A percentile compares a stretch with the other conserved stretches of the same genome.
These are phyloP conservation scores for Leishmania aethiopica DNA, from an alignment of 208 protist species.

Conservation along the genomic window DNA sequence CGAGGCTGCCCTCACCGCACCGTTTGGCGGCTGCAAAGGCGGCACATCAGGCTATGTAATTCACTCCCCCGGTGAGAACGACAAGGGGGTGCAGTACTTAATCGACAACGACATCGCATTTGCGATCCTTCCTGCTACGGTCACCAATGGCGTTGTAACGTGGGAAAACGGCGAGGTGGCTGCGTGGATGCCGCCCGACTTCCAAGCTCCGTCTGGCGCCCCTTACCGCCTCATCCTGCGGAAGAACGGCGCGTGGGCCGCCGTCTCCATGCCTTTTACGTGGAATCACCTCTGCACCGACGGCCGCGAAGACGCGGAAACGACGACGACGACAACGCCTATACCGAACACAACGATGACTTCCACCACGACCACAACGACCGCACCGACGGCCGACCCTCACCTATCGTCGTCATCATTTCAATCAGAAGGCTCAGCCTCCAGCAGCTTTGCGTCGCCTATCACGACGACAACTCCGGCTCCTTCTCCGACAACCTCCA, in stretches of 20 bases:
- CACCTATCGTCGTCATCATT: neutral
- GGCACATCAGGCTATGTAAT: conserved; percentile 25
- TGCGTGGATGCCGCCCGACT: conserved; percentile 33
- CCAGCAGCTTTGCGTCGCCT: conserved; percentile 13
- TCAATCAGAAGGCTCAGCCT: conserved; percentile 2
- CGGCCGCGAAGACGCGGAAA: conserved; percentile 6
- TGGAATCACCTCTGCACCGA: conserved; percentile 48
- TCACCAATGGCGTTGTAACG: conserved; percentile 26
- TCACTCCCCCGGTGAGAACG: conserved; percentile 38
- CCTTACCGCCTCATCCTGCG: conserved; percentile 42
- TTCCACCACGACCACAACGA: conserved; percentile 14
- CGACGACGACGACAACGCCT: conserved; percentile 22
- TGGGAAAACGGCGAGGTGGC: conserved; percentile 44
- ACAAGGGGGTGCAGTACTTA: conserved; percentile 39
- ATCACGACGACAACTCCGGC: conserved; percentile 1
- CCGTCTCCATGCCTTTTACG: conserved; percentile 13
- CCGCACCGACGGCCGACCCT: neutral
- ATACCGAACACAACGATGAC: conserved; percentile 5
- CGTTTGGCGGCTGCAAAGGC: conserved; percentile 16
- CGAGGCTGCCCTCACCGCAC: conserved; percentile 12
- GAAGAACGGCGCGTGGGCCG: conserved; percentile 39
- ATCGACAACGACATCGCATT: conserved; percentile 15
- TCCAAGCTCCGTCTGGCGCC: conserved; percentile 13
- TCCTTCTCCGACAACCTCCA: conserved; percentile 17
- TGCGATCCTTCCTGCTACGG: conserved; percentile 45